Conservation (phyloP, 345 rosid genomes). For the Brassica napus region Da-Ae NC_063434.1:25960501-25961000, state of each 20-base stretch:
- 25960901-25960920: constrained; percentile 80
- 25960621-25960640: constrained; percentile 49
- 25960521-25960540: background rate
- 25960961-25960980: constrained; percentile 86
- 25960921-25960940: constrained; percentile 64
- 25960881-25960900: constrained; percentile 44
- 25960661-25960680: constrained; percentile 54
- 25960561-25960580: constrained; percentile 24
- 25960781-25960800: constrained; percentile 34
- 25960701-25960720: constrained; percentile 45
- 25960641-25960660: constrained; percentile 52
- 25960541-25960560: background rate
- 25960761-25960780: constrained; percentile 36
- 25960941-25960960: constrained; percentile 78
- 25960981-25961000: constrained; percentile 69
- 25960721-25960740: constrained; percentile 32
- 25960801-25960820: constrained; percentile 4
- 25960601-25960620: constrained; percentile 26
- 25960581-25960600: constrained; percentile 21
- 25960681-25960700: constrained; percentile 48
- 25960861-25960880: constrained; percentile 10
- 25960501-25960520: constrained; percentile 11
- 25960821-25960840: constrained; percentile 22
- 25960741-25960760: constrained; percentile 28
- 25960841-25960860: constrained; percentile 26